These are phyloP conservation scores for Penicillium sp. DNA, from an alignment of 2,329 filamentous ascomycete species.

Conservation along the genomic window DNA sequence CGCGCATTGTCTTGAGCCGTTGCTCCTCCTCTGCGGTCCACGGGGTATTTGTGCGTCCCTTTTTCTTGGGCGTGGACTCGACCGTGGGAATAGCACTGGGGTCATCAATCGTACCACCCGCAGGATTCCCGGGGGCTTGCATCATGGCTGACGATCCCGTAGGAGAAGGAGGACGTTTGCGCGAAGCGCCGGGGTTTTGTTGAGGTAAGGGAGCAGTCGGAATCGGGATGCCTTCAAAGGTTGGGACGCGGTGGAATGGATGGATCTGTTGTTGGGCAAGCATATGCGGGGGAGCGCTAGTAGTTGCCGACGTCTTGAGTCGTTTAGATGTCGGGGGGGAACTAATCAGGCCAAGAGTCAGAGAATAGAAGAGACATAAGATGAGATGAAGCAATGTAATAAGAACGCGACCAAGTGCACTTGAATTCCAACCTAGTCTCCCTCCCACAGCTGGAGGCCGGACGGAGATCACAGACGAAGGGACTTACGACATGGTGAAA, in stretches of 20 bases:
- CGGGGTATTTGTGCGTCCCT: conserved; percentile 96
- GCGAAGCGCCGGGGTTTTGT: conserved; percentile 32
- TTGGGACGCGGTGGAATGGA: conserved; percentile 34
- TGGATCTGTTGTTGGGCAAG: conserved; percentile 39
- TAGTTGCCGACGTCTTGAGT: conserved; percentile 40
- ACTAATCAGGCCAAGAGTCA: conserved; percentile 23
- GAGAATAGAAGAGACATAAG: conserved; percentile 5
- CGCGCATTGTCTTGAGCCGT: conserved; percentile 88
- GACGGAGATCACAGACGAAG: conserved; percentile 27
- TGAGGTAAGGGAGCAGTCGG: conserved; percentile 33
- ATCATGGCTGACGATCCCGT: conserved; percentile 38
- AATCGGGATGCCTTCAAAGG: conserved; percentile 43
- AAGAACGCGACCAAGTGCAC: conserved; percentile 12
- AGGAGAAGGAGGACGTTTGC: conserved; percentile 46
- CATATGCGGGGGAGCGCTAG: conserved; percentile 36
- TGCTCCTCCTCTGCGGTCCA: conserved; percentile 96
- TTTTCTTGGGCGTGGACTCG: conserved; percentile 59
- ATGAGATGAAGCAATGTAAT: conserved; percentile 6
- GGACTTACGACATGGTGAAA: conserved; percentile 44
- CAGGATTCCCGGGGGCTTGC: conserved; percentile 30
- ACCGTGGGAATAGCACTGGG: conserved; percentile 23
- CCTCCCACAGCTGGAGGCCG: conserved; percentile 18
- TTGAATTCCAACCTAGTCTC: conserved; percentile 19
- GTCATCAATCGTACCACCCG: conserved; percentile 31
- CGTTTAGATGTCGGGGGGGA: conserved; percentile 43